phyloP scores from a whole-genome alignment of 2,329 filamentous ascomycete genomes.

The Ceratocystiopsis minuta region DNA sequence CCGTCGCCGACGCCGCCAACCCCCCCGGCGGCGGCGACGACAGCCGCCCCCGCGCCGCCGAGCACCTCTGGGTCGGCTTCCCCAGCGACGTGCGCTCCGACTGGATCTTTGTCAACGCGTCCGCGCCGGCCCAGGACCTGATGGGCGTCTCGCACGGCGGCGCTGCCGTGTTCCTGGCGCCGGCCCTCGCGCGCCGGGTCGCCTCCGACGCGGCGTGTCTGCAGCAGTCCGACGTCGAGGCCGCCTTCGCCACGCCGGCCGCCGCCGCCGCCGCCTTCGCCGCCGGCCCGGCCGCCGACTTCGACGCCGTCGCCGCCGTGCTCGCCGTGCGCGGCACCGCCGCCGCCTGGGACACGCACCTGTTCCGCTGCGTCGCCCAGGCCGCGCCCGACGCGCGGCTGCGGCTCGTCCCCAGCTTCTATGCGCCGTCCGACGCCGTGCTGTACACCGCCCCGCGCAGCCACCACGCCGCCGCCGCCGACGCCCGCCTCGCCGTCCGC shows the following conservation, averaged over 20 bases:
- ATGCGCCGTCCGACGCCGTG: slow-evolving; percentile 19
- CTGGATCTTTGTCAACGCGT: slow-evolving; percentile 20
- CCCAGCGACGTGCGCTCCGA: slow-evolving; percentile 24
- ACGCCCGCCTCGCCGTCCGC: slow-evolving; percentile 4
- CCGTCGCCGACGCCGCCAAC: neutral
- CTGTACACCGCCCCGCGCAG: slow-evolving; percentile 11
- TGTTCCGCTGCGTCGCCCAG: slow-evolving; percentile 22
- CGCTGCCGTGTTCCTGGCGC: slow-evolving; percentile 25
- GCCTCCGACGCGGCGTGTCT: slow-evolving; percentile 7
- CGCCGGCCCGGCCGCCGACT: neutral
- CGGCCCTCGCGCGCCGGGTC: slow-evolving; percentile 16
- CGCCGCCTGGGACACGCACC: slow-evolving; percentile 21
- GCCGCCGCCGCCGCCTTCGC: neutral
- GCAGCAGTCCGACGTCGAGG: neutral
- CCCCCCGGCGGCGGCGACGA: too few species aligned
- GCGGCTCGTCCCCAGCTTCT: slow-evolving; percentile 25
- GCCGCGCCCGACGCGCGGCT: slow-evolving; percentile 18
- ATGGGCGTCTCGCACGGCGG: slow-evolving; percentile 24
- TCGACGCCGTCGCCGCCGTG: slow-evolving; percentile 9
- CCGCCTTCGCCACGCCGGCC: neutral
- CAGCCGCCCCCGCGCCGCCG: slow-evolving; percentile 9
- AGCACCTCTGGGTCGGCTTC: slow-evolving; percentile 23
- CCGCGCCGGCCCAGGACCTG: neutral
- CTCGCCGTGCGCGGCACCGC: slow-evolving; percentile 2
- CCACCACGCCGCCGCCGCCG: slow-evolving; percentile 8